Base-by-base conservation (phyloP, 2,329 filamentous ascomycete species). In the Orbilia brochopaga region DNA sequence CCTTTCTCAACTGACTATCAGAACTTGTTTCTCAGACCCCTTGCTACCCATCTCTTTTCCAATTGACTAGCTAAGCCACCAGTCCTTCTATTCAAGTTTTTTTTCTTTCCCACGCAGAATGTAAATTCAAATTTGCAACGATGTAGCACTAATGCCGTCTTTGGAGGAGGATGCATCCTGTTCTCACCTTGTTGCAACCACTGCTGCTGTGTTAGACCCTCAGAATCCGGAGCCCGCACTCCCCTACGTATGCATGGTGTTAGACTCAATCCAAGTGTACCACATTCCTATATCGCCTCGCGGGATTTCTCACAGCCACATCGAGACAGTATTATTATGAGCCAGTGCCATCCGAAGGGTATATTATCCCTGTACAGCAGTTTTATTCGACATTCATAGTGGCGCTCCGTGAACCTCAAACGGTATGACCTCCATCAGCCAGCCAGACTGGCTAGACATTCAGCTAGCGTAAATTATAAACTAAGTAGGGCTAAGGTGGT, bases 1-100 rank as follows among this genome's bases (percentile, higher is more conserved):
- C 8, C 19, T 54, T 64, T 54, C 48, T 52, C 13, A 13, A 7
- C n/a, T 24, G 21, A 23, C 48, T 50, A 24, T n/a, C 48, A 24
- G 19, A 32, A 32, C 27, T 8, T 32, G 27, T 32, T 32, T 32
- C 8, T 32, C 8, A 5, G 2, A 11, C 27, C 27, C 48, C 27
- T 17, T 52, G 11, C 48, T 52, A 32, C 11, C 11, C n/a, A n/a
- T n/a, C 5, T 17, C 44, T 3, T 48, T 17, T 48, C 21, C 7
- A 4, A 17, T 48, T 8, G 27, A 32, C 27, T 32, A 32, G 27
- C 27, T 32, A 32, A 32, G 27, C 27, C 27, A 32, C 27, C 27
- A 32, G 27, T 32, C 27, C 8, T 32, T 32, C 4, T 32, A 32
- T 32, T 8, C 27, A 32, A 32, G 27, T 32, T 32, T 32, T n/a